Base-by-base conservation (phyloP, 2,329 filamentous ascomycete species). In the Aaosphaeria arxii region DNA sequence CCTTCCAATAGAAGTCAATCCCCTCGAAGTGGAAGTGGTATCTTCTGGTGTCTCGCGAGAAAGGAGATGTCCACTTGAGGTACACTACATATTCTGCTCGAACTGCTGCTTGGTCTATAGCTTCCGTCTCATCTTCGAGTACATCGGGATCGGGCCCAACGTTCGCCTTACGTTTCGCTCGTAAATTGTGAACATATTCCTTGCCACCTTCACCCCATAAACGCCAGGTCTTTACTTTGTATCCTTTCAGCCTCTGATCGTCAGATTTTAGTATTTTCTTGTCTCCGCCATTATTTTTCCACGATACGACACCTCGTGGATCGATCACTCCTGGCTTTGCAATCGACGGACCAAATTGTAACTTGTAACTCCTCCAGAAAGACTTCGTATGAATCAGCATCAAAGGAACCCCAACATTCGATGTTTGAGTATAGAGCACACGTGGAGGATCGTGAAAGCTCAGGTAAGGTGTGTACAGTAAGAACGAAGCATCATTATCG, bases 1-100 rank as follows among this genome's bases (percentile, higher is more conserved):
- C 65, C 44, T 67, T 69, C 67, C 66, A 70, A 44, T 53, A 60
- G 45, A 69, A 70, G 11, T 67, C 61, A 4, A 69, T 46, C 6
- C 53, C 59, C 1, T 5, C 33, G 43, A 59, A 67, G 0, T 42
- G 36, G 42, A 70, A 70, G 5, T 58, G 49, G 42, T 70, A 68
- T 6, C 50, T 41, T 30, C 66, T 55, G n/a, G 66, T 62, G 9
- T 58, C 45, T 1, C 44, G 46, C 2, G 62, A 61, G 5, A 69
- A 53, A 5, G 66, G 61, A 1, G 45, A 53, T 6, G 48, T 50
- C 65, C 63, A 68, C 2, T 50, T 51, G 11, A 68, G 32, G 32
- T 57, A 50, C 4, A 67, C 52, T 3, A 59, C 58, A 11, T 65
- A 57, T 6, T 66, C 59, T 4, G 57, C 58, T 31, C 40, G 17